Percentiles rank a stretch among this genome's conserved stretches.
phyloP scores from a whole-genome alignment of 352 stramenopile genomes.

The Globisporangium paroecandrum region DNA sequence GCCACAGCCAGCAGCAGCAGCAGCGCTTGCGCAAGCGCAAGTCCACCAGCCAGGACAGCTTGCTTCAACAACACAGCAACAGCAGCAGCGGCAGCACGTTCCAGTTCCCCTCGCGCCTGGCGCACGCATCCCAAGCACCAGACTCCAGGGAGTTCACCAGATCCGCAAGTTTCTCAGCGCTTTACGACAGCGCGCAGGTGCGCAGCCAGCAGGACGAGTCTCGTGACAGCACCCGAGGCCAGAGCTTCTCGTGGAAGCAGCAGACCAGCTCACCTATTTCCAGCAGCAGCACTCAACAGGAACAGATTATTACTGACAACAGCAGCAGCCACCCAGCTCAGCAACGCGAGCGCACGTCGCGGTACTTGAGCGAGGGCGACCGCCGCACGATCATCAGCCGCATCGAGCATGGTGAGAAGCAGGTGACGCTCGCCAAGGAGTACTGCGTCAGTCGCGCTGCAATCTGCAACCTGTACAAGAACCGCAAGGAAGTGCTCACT shows the following conservation, averaged over 20 bases:
- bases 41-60: not conserved
- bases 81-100: not conserved
- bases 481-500: slow-evolving; percentile 39
- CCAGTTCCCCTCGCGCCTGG: not conserved
- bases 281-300: not conserved
- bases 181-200: not conserved
- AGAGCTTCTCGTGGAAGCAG: slow-evolving; percentile 1
- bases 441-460: slow-evolving; percentile 45
- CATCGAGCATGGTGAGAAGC: slow-evolving; percentile 45
- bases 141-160: not conserved
- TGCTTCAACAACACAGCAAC: not conserved
- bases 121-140: not conserved
- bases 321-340: not conserved
- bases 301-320: not conserved
- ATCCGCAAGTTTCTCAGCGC: not conserved
- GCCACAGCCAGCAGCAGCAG: not conserved
- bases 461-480: slow-evolving; percentile 62
- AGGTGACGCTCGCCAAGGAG: slow-evolving; percentile 43
- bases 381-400: slow-evolving; percentile 40
- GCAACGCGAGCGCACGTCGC: slow-evolving; percentile 39
- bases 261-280: not conserved
- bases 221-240: not conserved
- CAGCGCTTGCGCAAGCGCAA: slow-evolving; percentile 14
- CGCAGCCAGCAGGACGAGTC: not conserved
- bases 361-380: slow-evolving; percentile 43